Base-by-base conservation (phyloP, 2,329 filamentous ascomycete genomes). In the Chaetomiaceae sp. region DNA sequence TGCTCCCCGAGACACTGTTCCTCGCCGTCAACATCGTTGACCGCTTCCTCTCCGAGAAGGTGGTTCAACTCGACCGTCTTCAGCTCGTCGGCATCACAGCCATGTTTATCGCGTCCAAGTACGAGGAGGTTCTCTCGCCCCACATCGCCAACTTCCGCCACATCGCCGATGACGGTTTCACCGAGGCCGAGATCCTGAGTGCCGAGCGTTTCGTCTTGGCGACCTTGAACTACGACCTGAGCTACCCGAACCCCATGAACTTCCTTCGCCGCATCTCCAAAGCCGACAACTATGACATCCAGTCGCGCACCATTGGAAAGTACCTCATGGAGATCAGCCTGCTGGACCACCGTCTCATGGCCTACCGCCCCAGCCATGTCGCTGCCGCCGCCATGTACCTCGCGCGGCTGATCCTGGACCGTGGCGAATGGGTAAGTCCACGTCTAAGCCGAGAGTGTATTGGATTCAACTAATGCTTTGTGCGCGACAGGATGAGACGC, bases 161-260 rank as follows among this genome's bases (percentile, higher is more conserved):
- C 66, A 91, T 99, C 64, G 91, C 94, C 66, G 94, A 99, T 66
- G 91, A 97, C 71, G 94, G 92, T 53, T 99, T 97, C 73, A 88
- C 85, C 4, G 92, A 96, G 70, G 84, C 89, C 42, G 94, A 99
- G 75, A 97, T 99, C 62, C 80, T 99, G 36, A 92, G 89, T 67
- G 94, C 94, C n/a, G 94, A 99, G 74, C 88, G 94, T 62, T 96
- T 95, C 69, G 86, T 99, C 61, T 85, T 99, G 48, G 83, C 84
- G 61, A 91, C 91, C 6, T 82, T 99, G 57, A 87, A 96, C 75
- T 99, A 96, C 71, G 92, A 99, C 69, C 84, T 99, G 60, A 96
- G 91, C 77, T 99, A 96, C 68, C 94, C 94, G 53, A 99, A 99
- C 74, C 94, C 94, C 20, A 99, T 99, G 94, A 99, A 99, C 81